phyloP scores from a whole-genome alignment of 2,329 filamentous ascomycete species.

The Alternaria postmessia region DNA sequence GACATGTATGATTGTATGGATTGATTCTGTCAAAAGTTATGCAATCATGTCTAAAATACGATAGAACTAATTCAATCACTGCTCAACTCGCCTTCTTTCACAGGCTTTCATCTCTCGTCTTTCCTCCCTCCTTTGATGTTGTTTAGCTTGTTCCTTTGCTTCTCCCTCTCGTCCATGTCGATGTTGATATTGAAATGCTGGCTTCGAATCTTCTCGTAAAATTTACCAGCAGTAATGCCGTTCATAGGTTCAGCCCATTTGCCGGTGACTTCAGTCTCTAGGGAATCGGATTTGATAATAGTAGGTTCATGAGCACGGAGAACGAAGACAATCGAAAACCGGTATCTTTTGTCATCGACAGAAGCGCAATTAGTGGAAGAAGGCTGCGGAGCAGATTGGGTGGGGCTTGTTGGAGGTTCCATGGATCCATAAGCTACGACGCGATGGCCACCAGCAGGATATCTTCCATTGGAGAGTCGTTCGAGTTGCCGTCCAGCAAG shows the following conservation, averaged over 20 bases:
- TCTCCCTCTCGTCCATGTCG: conserved; percentile 40
- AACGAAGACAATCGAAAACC: conserved; percentile 50
- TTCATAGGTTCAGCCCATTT: conserved; percentile 35
- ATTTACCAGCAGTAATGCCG: conserved; percentile 39
- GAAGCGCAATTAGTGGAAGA: not conserved
- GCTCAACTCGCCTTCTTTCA: not conserved
- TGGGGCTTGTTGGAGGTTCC: not conserved
- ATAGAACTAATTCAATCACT: not conserved
- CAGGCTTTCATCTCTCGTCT: conserved; percentile 11
- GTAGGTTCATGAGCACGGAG: conserved; percentile 44
- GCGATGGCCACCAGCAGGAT: conserved; percentile 44
- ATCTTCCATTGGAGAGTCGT: conserved; percentile 36
- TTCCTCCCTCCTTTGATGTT: conserved; percentile 29
- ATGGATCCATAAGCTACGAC: conserved; percentile 45
- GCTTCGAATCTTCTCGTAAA: conserved; percentile 42
- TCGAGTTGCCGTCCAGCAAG: conserved; percentile 45
- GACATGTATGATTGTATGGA: not conserved
- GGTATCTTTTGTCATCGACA: conserved; percentile 26
- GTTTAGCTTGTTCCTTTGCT: conserved; percentile 31
- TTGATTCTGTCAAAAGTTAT: not conserved
- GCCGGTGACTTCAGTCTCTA: conserved; percentile 44
- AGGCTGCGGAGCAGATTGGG: not conserved
- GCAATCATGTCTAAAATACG: fast-evolving
- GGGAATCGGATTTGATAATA: conserved; percentile 30
- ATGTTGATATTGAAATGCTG: conserved; percentile 52